A percentile compares a stretch with the other conserved stretches of the same genome.
These are phyloP conservation scores for Dryadomyces quercivorus DNA, from an alignment of 2,329 filamentous ascomycete genomes.

Conservation along the genomic window DNA sequence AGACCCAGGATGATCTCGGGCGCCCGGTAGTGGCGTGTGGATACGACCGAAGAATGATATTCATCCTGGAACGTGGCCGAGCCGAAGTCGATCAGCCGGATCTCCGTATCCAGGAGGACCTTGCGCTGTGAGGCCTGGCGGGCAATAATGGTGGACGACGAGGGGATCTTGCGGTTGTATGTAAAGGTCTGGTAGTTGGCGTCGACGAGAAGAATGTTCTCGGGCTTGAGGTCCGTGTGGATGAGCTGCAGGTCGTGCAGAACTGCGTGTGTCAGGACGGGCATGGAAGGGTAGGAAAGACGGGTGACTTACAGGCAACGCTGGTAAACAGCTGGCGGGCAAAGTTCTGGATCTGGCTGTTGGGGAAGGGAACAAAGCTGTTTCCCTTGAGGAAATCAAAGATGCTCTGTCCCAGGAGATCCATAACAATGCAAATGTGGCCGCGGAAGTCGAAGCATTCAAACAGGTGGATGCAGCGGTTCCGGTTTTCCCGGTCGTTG, in stretches of 20 bases:
- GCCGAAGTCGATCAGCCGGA: constrained; percentile 59
- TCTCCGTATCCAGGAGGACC: constrained; percentile 56
- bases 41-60: constrained; percentile 61
- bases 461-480: constrained; percentile 90
- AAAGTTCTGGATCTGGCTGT: constrained; percentile 96
- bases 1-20: constrained; percentile 60
- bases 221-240: constrained; percentile 69
- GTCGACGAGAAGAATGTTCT: constrained; percentile 57
- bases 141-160: constrained; percentile 46
- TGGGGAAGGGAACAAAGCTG: constrained; percentile 90
- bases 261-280: constrained; percentile 37
- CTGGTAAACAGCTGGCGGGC: constrained; percentile 94
- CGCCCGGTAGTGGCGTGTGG: constrained; percentile 56
- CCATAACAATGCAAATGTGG: constrained; percentile 81
- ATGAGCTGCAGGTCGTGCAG: constrained; percentile 95
- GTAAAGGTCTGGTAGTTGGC: constrained; percentile 58
- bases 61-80: constrained; percentile 63
- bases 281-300: constrained; percentile 13
- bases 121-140: constrained; percentile 51
- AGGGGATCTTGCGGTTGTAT: constrained; percentile 58
- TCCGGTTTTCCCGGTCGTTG: constrained; percentile 84
- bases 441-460: constrained; percentile 97
- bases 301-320: constrained; percentile 71
- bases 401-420: constrained; percentile 80
- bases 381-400: constrained; percentile 98